Conservation (phyloP, 2,329 filamentous ascomycete genomes). For the Drechslera avenae region DNA sequence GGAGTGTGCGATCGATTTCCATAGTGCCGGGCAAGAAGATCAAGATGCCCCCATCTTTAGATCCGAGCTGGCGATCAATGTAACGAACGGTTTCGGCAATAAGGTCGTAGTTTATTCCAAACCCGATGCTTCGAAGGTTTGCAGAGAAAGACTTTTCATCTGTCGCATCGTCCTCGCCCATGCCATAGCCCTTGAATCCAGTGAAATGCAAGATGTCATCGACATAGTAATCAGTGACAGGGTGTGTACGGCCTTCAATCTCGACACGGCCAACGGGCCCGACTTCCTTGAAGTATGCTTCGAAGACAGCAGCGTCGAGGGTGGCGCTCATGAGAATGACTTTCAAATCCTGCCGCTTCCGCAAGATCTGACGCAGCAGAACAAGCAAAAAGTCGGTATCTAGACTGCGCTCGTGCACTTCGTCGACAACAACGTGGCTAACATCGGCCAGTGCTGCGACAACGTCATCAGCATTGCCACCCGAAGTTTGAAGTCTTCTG, state of each 20-base stretch:
- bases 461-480: conserved; percentile 78
- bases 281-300: conserved; percentile 76
- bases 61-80: conserved; percentile 77
- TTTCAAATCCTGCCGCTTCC: conserved; percentile 76
- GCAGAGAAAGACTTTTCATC: conserved; percentile 52
- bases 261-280: conserved; percentile 78
- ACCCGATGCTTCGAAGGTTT: conserved; percentile 58
- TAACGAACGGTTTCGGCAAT: conserved; percentile 78
- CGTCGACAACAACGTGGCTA: conserved; percentile 93
- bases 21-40: conserved; percentile 92
- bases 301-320: conserved; percentile 84
- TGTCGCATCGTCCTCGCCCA: conserved; percentile 57
- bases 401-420: conserved; percentile 92
- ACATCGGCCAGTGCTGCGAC: conserved; percentile 83
- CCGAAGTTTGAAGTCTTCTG: conserved; percentile 86
- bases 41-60: conserved; percentile 83
- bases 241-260: conserved; percentile 86
- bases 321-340: conserved; percentile 96
- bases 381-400: conserved; percentile 95
- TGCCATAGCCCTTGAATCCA: conserved; percentile 63
- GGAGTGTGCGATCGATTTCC: conserved; percentile 85
- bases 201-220: conserved; percentile 85
- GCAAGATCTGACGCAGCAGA: conserved; percentile 80
- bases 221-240: conserved; percentile 86
- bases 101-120: conserved; percentile 89